Conservation (phyloP, 805 yeast genomes). For the Grigorovia humatica region DNA sequence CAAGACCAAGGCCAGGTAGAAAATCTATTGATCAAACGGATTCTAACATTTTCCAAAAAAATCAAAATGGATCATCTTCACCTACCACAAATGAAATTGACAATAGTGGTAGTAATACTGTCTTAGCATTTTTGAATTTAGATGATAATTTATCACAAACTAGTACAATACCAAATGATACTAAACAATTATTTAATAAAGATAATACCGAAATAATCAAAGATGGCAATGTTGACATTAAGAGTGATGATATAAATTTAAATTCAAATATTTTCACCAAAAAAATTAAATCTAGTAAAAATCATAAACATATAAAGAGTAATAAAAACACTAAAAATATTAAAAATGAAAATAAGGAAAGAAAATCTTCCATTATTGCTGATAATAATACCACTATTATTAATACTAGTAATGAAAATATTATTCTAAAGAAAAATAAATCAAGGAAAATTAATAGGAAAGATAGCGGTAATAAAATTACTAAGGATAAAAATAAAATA, state of each 20-base stretch:
- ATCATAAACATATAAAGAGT: background rate
- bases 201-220: background rate
- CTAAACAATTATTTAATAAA: background rate
- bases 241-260: background rate
- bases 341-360: background rate
- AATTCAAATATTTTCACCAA: background rate
- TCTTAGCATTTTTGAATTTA: conserved; percentile 6
- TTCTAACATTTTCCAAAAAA: background rate
- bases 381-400: background rate
- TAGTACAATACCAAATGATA: background rate
- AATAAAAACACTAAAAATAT: background rate
- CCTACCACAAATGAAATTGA: background rate
- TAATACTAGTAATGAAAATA: background rate
- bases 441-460: background rate
- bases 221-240: background rate
- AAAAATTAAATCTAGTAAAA: background rate
- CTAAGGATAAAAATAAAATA: background rate
- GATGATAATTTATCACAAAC: conserved; percentile 3
- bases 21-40: conserved; percentile 19
- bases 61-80: background rate
- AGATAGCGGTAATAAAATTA: background rate
- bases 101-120: background rate
- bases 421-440: too few relatives aligned
- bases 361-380: too few relatives aligned
- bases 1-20: conserved; percentile 68